These are phyloP conservation scores for Russula brevipes DNA, from an alignment of 768 basidiomycete species.

Conservation along the genomic window DNA sequence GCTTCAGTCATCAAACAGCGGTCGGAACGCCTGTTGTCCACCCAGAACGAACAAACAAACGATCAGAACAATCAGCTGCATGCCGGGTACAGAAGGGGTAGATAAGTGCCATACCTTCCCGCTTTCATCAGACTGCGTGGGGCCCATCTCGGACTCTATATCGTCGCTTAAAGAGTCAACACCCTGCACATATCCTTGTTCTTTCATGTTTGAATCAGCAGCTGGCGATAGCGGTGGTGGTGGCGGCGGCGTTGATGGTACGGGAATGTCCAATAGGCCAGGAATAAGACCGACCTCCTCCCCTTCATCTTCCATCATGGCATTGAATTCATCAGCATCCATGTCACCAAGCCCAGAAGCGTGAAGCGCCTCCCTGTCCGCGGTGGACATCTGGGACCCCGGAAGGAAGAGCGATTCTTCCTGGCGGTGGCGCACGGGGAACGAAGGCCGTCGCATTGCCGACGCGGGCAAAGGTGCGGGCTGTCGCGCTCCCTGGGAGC, in stretches of 20 bases:
- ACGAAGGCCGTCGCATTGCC: neutral
- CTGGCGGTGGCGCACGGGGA: neutral
- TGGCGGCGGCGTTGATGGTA: neutral
- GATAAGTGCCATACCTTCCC: conserved; percentile 14
- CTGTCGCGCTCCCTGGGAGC: conserved; percentile 26
- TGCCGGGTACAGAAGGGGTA: neutral
- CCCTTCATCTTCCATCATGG: conserved; percentile 55
- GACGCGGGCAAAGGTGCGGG: neutral
- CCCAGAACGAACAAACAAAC: neutral
- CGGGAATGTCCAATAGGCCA: conserved; percentile 1
- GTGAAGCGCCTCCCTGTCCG: conserved; percentile 47
- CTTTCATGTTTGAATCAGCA: conserved; percentile 1
- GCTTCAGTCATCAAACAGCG: conserved; percentile 23
- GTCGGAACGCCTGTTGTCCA: conserved; percentile 18
- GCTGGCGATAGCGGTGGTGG: neutral
- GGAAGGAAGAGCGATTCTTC: conserved; percentile 35
- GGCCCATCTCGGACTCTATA: conserved; percentile 22
- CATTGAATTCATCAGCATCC: conserved; percentile 55
- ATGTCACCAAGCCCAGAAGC: conserved; percentile 64
- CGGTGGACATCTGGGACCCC: conserved; percentile 43
- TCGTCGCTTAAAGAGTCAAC: conserved; percentile 16
- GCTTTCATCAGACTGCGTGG: conserved; percentile 22
- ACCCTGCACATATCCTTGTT: conserved; percentile 1
- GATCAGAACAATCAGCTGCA: neutral
- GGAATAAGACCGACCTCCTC: conserved; percentile 41